A percentile compares a stretch with the other conserved stretches of the same genome.
Evolutionary conservation across 1,284 basidiomycete genomes (phyloP).

Genomic region (Pseudozyma sp.): DNA sequence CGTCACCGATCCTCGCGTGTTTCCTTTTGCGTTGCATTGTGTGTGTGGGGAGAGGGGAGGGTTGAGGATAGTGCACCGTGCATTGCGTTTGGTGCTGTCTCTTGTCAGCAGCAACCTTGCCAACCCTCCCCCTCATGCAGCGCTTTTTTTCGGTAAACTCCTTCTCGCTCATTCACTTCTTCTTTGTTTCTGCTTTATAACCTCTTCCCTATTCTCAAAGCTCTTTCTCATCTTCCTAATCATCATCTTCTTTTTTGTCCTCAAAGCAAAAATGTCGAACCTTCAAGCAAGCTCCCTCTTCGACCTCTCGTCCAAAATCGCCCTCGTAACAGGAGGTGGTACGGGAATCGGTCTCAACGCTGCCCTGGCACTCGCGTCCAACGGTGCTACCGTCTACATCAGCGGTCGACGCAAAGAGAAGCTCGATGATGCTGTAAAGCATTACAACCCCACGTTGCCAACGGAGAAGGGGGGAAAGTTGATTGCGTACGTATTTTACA

Average conservation of each 20-base stretch:
- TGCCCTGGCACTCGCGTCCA: conserved; percentile 54
- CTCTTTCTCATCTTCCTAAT: not conserved
- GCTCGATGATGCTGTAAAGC: conserved; percentile 40
- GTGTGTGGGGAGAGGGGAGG: too few relatives aligned
- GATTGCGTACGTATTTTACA: conserved; percentile 23
- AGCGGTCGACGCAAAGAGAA: conserved; percentile 48
- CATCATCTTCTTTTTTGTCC: not conserved
- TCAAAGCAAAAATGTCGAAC: not conserved
- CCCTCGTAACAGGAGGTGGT: conserved; percentile 62
- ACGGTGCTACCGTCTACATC: conserved; percentile 65
- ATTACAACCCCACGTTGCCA: conserved; percentile 11
- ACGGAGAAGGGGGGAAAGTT: conserved; percentile 10
- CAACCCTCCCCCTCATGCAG: not conserved
- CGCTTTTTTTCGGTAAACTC: not conserved
- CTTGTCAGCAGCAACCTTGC: too few relatives aligned
- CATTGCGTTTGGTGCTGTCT: too few relatives aligned
- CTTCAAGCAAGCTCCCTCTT: conserved; percentile 31
- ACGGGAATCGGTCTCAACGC: conserved; percentile 62
- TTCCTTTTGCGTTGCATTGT: too few relatives aligned
- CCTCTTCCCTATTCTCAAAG: too few relatives aligned
- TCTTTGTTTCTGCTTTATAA: not conserved
- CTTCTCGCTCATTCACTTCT: not conserved
- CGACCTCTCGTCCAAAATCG: conserved; percentile 49
- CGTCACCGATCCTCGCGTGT: too few relatives aligned
- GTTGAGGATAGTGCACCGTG: too few relatives aligned